A percentile compares a stretch with the other conserved stretches of the same genome.
Conservation (phyloP, 2,329 filamentous ascomycete species). For the Pseudogymnoascus destructans region DNA sequence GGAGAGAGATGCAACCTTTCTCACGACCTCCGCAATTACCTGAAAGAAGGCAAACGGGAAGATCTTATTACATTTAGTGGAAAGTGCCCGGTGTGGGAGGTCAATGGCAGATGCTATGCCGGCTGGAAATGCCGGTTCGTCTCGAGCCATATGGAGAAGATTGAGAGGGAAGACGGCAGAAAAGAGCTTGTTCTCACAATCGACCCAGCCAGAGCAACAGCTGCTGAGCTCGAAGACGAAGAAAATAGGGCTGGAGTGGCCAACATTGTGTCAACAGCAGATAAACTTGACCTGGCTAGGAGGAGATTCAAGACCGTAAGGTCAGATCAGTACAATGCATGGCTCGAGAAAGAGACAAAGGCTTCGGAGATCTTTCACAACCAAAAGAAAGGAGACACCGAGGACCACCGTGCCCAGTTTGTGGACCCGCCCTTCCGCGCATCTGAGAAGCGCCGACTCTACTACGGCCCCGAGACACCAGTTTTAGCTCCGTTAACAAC, state of each 20-base stretch:
- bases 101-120: slow-evolving; percentile 60
- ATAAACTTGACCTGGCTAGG: slow-evolving; percentile 64
- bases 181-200: slow-evolving; percentile 67
- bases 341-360: slow-evolving; percentile 56
- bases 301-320: slow-evolving; percentile 58
- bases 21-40: slow-evolving; percentile 76
- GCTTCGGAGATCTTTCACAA: slow-evolving; percentile 35
- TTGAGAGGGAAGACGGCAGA: slow-evolving; percentile 62
- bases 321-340: slow-evolving; percentile 63
- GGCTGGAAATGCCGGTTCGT: slow-evolving; percentile 96
- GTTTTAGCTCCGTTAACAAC: slow-evolving; percentile 90
- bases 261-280: slow-evolving; percentile 57
- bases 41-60: slow-evolving; percentile 66
- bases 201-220: slow-evolving; percentile 12
- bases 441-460: slow-evolving; percentile 85
- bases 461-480: slow-evolving; percentile 89
- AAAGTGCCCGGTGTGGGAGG: slow-evolving; percentile 69
- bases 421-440: slow-evolving; percentile 77
- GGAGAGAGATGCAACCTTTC: slow-evolving; percentile 69
- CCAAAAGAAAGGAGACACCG: slow-evolving; percentile 32
- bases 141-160: slow-evolving; percentile 71
- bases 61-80: slow-evolving; percentile 67
- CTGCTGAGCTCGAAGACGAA: slow-evolving; percentile 25
- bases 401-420: slow-evolving; percentile 68
- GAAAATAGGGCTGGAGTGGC: slow-evolving; percentile 49